Conservation (phyloP, 352 stramenopile species). For the Globisporangium nagaii region DNA sequence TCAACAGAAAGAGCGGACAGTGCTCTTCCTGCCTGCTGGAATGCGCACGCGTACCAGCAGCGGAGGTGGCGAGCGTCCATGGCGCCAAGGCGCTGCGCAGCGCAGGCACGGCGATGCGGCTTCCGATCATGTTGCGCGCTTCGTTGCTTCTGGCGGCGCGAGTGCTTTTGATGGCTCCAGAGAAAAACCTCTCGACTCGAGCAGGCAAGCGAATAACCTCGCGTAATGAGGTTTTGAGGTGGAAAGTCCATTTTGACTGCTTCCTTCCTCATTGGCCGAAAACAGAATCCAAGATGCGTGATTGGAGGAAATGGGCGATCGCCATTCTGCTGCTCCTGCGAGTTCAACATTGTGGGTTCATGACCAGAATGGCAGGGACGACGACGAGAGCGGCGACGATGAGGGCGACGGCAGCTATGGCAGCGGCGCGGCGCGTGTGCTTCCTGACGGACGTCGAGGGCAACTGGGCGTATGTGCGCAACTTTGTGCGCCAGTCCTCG, state of each 20-base stretch:
- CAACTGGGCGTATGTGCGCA: constrained; percentile 75
- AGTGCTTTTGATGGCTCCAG: constrained; percentile 14
- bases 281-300: neutral
- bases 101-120: constrained; percentile 15
- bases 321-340: neutral
- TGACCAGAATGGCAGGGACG: neutral
- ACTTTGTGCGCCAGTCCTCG: constrained; percentile 50
- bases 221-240: constrained; percentile 2
- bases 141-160: constrained; percentile 3
- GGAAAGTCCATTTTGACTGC: neutral
- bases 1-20: neutral
- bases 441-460: constrained; percentile 79
- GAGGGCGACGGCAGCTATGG: neutral
- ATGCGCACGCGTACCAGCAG: neutral
- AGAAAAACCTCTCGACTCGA: neutral
- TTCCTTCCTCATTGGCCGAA: neutral
- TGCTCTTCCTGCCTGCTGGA: neutral
- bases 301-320: neutral
- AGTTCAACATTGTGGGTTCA: neutral
- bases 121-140: constrained; percentile 17
- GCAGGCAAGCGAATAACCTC: too few relatives aligned
- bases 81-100: constrained; percentile 29
- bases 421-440: constrained; percentile 34
- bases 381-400: neutral
- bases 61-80: constrained; percentile 23